Evolutionary conservation across 2,329 filamentous ascomycete species (phyloP), one percentile per base, ranked within the genome.

Genomic region (Coniochaeta hoffmannii): DNA sequence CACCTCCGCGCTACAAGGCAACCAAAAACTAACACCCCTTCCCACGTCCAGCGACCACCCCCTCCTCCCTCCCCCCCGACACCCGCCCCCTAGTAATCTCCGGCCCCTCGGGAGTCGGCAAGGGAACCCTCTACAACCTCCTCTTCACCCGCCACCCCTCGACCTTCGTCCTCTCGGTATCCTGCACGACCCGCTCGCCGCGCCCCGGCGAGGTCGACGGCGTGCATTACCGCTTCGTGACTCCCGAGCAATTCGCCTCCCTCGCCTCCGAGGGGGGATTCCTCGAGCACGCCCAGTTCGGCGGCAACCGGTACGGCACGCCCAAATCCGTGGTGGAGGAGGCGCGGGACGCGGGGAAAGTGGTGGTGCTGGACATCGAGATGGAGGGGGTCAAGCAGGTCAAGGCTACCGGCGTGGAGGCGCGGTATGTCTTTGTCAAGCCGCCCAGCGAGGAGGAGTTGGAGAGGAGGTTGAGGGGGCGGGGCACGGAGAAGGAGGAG

Each of bases 351-450:
- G 83, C 86, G 73, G 87, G 85, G 17, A 80, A 79, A 65, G 83
- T 91, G 41, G 93, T 92, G 59, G 85, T 97, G 50, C 76, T 97
- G 62, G 93, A 97, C 70, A 97, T 97, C 68, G 93, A 97, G 79
- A 96, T 97, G 90, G 91, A 96, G 82, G 92, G 92, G 58, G 91
- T 97, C 57, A 96, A 96, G 76, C 92, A 97, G 73, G 89, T 97
- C 66, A 90, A 91, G 71, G 80, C 81, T 59, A 88, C 87, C 52
- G 79, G 79, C 62, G 81, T 92, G 59, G 80, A 85, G 56, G 89
- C 90, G 8, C 84, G 89, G 55, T 96, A 90, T 73, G 73, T 96
- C 61, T 96, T 96, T 72, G 81, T 97, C 59, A 83, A 88, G 34
- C 92, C 92, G 12, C 93, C 92, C 0, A 87, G 82, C 4, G 73